Percentiles rank a stretch among this genome's conserved stretches.
Evolutionary conservation across 139 green algal genomes (phyloP).

Genomic region (Auxenochlorella protothecoides): DNA sequence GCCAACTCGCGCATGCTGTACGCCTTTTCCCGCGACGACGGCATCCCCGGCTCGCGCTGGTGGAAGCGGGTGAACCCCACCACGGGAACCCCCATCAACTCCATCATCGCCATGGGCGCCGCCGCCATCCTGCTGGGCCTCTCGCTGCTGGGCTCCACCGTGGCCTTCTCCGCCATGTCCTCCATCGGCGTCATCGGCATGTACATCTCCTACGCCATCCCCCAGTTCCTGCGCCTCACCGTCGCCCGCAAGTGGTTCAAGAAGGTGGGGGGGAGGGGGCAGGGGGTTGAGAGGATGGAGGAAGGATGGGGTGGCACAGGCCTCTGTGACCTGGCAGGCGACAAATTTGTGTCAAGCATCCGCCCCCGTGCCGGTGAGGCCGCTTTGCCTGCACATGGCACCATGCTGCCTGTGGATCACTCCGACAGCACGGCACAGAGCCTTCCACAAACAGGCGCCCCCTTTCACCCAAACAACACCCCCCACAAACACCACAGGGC

Average conservation of each 20-base stretch:
- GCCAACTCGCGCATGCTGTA: conserved; percentile 31
- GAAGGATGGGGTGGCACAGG: too few species aligned
- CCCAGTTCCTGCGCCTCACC: conserved; percentile 35
- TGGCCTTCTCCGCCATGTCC: conserved; percentile 27
- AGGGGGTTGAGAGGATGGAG: background rate
- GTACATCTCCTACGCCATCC: conserved; percentile 39
- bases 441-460: too few species aligned
- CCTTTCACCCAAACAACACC: too few species aligned
- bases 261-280: background rate
- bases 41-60: conserved; percentile 21
- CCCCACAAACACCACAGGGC: conserved; percentile 4
- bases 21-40: conserved; percentile 40
- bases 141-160: conserved; percentile 14
- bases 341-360: too few species aligned
- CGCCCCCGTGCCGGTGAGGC: too few species aligned
- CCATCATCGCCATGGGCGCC: conserved; percentile 23
- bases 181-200: conserved; percentile 39
- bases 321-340: too few species aligned
- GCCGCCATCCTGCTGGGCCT: conserved; percentile 33
- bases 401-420: too few species aligned
- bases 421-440: too few species aligned
- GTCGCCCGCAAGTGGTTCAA: conserved; percentile 29
- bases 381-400: too few species aligned
- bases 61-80: conserved; percentile 19
- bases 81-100: conserved; percentile 27